Percentiles rank a stretch among this genome's conserved stretches.
These are phyloP conservation scores for Filobasidium uniguttulatum DNA, from an alignment of 1,284 basidiomycete species.

Conservation along the genomic window DNA sequence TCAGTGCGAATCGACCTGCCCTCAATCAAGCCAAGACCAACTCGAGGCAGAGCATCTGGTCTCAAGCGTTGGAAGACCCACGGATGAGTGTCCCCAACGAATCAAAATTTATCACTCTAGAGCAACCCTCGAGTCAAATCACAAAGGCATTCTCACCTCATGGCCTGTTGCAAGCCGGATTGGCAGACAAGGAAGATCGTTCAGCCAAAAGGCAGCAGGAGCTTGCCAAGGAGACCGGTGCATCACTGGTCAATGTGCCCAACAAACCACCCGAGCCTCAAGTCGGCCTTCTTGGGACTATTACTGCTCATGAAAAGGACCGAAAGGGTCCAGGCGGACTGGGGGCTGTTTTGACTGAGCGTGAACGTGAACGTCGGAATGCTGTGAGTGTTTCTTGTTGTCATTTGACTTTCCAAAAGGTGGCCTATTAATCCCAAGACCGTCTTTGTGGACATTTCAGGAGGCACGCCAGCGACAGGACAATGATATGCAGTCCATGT, in stretches of 20 bases:
- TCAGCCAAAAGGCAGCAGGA: conserved; percentile 92
- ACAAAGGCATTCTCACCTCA: conserved; percentile 89
- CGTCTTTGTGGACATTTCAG: conserved; percentile 16
- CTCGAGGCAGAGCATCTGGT: conserved; percentile 44
- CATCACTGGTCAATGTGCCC: conserved; percentile 81
- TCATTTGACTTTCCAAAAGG: neutral
- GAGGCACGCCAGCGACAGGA: conserved; percentile 85
- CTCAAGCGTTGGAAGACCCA: conserved; percentile 60
- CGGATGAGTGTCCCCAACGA: conserved; percentile 26
- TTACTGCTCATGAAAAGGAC: conserved; percentile 87
- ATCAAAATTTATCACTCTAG: conserved; percentile 59
- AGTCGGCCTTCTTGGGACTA: conserved; percentile 86
- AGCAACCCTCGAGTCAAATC: conserved; percentile 56
- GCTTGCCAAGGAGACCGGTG: conserved; percentile 74
- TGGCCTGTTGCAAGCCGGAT: conserved; percentile 81
- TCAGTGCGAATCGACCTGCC: conserved; percentile 2
- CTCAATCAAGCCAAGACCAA: conserved; percentile 11
- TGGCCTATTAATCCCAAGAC: neutral
- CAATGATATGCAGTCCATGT: conserved; percentile 75
- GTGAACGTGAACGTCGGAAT: conserved; percentile 77
- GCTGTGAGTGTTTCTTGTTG: conserved; percentile 46
- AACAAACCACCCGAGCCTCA: conserved; percentile 89
- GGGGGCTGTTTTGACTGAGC: conserved; percentile 83
- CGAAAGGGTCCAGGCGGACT: conserved; percentile 86
- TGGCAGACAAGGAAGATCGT: conserved; percentile 88